phyloP scores from a whole-genome alignment of 164 flowering plant species.

The Liquidambar formosana region DNA sequence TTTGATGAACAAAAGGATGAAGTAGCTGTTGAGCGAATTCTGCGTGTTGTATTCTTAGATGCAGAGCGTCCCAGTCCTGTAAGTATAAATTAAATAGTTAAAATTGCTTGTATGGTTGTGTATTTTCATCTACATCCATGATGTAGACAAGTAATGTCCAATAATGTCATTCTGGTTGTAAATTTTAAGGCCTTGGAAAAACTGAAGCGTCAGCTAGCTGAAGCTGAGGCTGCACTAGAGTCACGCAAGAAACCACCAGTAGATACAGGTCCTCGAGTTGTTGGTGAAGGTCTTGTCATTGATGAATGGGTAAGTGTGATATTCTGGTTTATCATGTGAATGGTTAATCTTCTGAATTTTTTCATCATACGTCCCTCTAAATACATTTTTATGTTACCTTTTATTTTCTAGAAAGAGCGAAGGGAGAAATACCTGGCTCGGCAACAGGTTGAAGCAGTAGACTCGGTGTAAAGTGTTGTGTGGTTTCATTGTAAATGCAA shows the following conservation, averaged over 20 bases:
- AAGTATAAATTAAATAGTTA: slow-evolving; percentile 26
- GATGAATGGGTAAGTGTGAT: slow-evolving; percentile 69
- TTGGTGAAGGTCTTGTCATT: slow-evolving; percentile 95
- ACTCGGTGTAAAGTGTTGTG: slow-evolving; percentile 25
- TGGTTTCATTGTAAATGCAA: slow-evolving; percentile 7
- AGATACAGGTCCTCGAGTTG: slow-evolving; percentile 69
- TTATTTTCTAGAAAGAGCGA: slow-evolving; percentile 52
- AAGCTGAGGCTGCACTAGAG: slow-evolving; percentile 89
- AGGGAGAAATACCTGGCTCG: slow-evolving; percentile 69
- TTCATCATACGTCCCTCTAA: not conserved
- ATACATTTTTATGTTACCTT: not conserved
- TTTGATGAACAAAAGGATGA: slow-evolving; percentile 95
- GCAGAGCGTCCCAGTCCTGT: slow-evolving; percentile 68
- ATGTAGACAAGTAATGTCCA: too few species aligned
- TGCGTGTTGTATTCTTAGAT: slow-evolving; percentile 82
- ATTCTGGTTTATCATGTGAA: not conserved
- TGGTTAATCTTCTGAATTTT: not conserved
- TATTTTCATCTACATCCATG: not conserved
- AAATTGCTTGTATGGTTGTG: not conserved
- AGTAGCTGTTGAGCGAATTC: slow-evolving; percentile 70
- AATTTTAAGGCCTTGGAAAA: slow-evolving; percentile 71
- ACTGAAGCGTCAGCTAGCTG: slow-evolving; percentile 80
- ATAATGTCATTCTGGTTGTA: slow-evolving; percentile 2
- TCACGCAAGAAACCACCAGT: slow-evolving; percentile 80
- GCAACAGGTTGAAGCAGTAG: slow-evolving; percentile 60